Evolutionary conservation across 192 early-diverging fungal species (phyloP).

Genomic region (Coemansia sp.): DNA sequence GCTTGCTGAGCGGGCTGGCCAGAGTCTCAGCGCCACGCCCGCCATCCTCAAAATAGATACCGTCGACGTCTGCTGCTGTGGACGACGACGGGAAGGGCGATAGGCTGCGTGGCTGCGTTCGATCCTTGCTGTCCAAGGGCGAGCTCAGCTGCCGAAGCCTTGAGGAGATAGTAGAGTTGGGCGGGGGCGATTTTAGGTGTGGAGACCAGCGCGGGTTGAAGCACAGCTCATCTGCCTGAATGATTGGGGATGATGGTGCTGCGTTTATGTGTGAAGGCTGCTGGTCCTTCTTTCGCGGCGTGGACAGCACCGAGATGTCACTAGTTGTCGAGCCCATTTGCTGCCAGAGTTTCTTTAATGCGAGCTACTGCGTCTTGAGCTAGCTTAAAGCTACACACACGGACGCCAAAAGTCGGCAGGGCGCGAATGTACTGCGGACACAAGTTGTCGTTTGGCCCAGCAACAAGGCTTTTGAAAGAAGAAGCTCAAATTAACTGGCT

Average conservation of each 20-base stretch:
- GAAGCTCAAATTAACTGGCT: neutral
- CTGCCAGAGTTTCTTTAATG: neutral
- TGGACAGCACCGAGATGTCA: constrained; percentile 22
- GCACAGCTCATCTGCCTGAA: constrained; percentile 54
- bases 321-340: constrained; percentile 33
- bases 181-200: constrained; percentile 47
- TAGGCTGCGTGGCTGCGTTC: neutral
- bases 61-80: neutral
- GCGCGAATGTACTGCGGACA: constrained; percentile 1
- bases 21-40: constrained; percentile 13
- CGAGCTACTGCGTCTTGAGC: neutral
- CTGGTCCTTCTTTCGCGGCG: constrained; percentile 33
- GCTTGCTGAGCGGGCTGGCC: constrained; percentile 42
- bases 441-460: neutral
- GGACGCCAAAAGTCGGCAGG: neutral
- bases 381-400: neutral
- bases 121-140: constrained; percentile 2
- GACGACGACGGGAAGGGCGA: neutral
- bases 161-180: constrained; percentile 43
- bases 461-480: neutral
- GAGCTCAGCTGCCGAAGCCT: constrained; percentile 35
- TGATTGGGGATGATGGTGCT: constrained; percentile 34
- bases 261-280: neutral
- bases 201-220: constrained; percentile 56
- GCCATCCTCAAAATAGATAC: neutral